Evolutionary conservation across 2,329 filamentous ascomycete species (phyloP), one percentile per base, ranked within the genome.

Genomic region (Penicillium sclerotigenum): DNA sequence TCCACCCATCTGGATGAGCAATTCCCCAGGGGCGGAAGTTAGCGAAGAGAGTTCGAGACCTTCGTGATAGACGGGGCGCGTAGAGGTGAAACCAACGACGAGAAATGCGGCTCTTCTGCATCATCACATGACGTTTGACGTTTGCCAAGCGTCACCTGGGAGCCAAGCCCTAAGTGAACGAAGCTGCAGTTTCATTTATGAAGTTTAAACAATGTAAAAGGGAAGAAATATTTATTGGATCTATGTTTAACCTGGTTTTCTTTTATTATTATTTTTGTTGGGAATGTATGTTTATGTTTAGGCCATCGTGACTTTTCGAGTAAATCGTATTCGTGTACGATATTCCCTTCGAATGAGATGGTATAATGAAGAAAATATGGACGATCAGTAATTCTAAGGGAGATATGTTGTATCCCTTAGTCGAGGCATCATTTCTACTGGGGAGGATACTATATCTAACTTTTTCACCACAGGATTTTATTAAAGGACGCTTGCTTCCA

Each of bases 1-100:
- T 69, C 67, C 67, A 67, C 71, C 70, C 69, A 73, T 73, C 65
- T 63, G 68, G 68, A 70, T 65, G 49, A 59, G 31, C 43, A 58
- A 51, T 61, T 59, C 59, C 61, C 65, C 62, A 56, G 46, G 52
- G 51, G 57, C 58, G 55, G 58, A 59, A 56, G 47, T 56, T 54
- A 52, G 57, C 42, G 52, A 47, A 53, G 60, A 65, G 67, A 59
- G 63, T 60, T 57, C 50, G 49, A 41, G 20, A 46, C 60, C 60
- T 68, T 65, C 45, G 47, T 56, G 36, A 54, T 45, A 46, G 42
- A 47, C 29, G 38, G 47, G 40, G 50, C 28, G 36, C 34, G 60
- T 45, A 22, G 53, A 53, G 16, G 49, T 52, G 47, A 56, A 54
- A 52, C 53, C 47, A 54, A 38, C 37, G 56, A 38, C 43, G 45